These are phyloP conservation scores for Verticillium longisporum DNA, from an alignment of 2,329 filamentous ascomycete genomes.

Conservation along the genomic window DNA sequence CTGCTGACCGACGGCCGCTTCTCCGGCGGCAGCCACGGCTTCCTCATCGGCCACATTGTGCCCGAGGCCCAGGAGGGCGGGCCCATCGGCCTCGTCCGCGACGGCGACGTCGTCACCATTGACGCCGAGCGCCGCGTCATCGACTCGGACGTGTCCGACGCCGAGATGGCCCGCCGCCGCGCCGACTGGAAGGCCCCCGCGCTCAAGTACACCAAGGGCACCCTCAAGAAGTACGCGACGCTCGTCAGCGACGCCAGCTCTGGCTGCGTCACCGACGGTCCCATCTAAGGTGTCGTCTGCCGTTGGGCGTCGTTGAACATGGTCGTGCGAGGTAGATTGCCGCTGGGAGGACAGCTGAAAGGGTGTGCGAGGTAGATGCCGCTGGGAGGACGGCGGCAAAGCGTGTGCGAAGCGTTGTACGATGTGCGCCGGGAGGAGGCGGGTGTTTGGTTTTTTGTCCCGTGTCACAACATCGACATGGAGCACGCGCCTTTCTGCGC, in stretches of 20 bases:
- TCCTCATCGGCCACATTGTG: slow-evolving; percentile 82
- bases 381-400: no score
- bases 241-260: slow-evolving; percentile 52
- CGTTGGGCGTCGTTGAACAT: no score
- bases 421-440: no score
- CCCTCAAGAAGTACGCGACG: slow-evolving; percentile 62
- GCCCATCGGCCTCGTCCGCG: slow-evolving; percentile 73
- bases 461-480: slow-evolving; percentile 42
- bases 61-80: slow-evolving; percentile 83
- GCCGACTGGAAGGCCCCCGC: slow-evolving; percentile 57
- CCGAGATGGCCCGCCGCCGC: slow-evolving; percentile 53
- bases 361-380: no score
- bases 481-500: slow-evolving; percentile 44
- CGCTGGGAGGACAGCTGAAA: no score
- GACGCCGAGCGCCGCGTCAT: slow-evolving; percentile 69
- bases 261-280: slow-evolving; percentile 49
- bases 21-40: slow-evolving; percentile 77
- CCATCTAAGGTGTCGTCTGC: background rate
- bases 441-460: slow-evolving; percentile 25
- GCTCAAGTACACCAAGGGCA: slow-evolving; percentile 54
- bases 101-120: slow-evolving; percentile 76
- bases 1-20: slow-evolving; percentile 71
- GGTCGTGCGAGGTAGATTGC: no score
- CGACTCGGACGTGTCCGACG: slow-evolving; percentile 59
- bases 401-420: no score